Evolutionary conservation across 768 basidiomycete species (phyloP), one percentile per base, ranked within the genome.

Genomic region (Cystobasidium onofrii): DNA sequence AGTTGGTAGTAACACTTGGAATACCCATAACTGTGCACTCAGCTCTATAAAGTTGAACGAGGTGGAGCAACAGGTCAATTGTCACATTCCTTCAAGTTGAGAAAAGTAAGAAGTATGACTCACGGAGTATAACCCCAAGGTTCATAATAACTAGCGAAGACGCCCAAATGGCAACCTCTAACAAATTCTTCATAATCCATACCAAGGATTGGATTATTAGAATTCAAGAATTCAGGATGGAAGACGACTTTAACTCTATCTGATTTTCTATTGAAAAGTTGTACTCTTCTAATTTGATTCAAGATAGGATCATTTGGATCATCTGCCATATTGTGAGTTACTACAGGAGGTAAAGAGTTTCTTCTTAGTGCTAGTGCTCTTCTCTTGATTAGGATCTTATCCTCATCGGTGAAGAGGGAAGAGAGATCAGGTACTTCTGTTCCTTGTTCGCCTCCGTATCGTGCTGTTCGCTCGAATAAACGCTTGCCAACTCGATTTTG

Each of bases 21-120:
- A 99, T 92, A 75, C 96, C 96, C 96, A 99, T 99, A 43, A 99
- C 96, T n/a, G 96, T 98, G 81, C 96, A 98, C 81, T 98, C 95
- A 0, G 95, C 95, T 23, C 0, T 95, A 95, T 0, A 92, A 96
- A 50, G n/a, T 50, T 17, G 3, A 36, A 29, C 18, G 63, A 2
- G 12, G 29, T 15, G 3, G 9, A 63, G 33, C 17, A 25, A 0
- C 15, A 0, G 1, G 2, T 23, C 0, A 41, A 17, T 6, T 2
- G n/a, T 23, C 1, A 18, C 3, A 27, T 13, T n/a, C 0, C 23
- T 6, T 2, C 0, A 2, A 18, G 18, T 36, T 50, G 4, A 64
- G 9, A 63, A n/a, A 25, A 15, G 15, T 43, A 18, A 12, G 25
- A 27, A n/a, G 41, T 13, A 36, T 7, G 39, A 63, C 65, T 54